These are phyloP conservation scores for Colletotrichum falcatum DNA, from an alignment of 2,329 filamentous ascomycete genomes.

Conservation along the genomic window DNA sequence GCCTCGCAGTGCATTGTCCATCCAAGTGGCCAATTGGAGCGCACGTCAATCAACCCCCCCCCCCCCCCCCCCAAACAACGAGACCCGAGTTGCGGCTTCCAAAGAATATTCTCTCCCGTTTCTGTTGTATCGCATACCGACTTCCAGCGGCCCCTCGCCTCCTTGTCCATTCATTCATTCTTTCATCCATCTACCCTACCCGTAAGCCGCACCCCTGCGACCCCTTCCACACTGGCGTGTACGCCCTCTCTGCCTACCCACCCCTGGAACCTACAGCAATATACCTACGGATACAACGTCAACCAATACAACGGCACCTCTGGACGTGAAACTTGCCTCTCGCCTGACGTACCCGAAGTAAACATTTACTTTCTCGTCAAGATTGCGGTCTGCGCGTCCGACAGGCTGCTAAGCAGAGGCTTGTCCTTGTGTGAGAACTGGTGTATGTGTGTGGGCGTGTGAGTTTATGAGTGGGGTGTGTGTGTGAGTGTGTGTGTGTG, in stretches of 20 bases:
- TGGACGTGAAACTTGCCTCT: constrained; percentile 30
- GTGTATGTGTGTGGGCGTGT: not conserved
- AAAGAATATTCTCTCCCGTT: constrained; percentile 23
- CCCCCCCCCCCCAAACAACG: constrained; percentile 4
- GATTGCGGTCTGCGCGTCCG: constrained; percentile 6
- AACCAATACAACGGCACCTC: constrained; percentile 16
- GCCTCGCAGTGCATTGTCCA: constrained; percentile 10
- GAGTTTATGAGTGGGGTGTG: not conserved
- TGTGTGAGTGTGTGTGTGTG: not conserved
- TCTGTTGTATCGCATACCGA: constrained; percentile 21
- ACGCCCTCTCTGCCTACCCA: not conserved
- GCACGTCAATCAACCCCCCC: not conserved
- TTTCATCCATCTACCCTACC: not conserved
- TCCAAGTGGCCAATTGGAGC: constrained; percentile 34
- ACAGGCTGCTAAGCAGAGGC: not conserved
- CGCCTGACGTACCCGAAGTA: constrained; percentile 8
- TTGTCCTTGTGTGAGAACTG: not conserved
- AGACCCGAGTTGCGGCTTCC: constrained; percentile 7
- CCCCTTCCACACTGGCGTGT: not conserved
- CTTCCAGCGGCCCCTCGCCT: not conserved
- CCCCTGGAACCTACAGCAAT: not conserved
- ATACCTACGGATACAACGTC: constrained; percentile 5
- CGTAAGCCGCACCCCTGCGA: constrained; percentile 1
- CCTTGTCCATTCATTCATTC: not conserved
- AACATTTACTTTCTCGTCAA: constrained; percentile 1